phyloP scores from a whole-genome alignment of 2,329 filamentous ascomycete genomes.

The Hawksworthiomyces lignivorus region DNA sequence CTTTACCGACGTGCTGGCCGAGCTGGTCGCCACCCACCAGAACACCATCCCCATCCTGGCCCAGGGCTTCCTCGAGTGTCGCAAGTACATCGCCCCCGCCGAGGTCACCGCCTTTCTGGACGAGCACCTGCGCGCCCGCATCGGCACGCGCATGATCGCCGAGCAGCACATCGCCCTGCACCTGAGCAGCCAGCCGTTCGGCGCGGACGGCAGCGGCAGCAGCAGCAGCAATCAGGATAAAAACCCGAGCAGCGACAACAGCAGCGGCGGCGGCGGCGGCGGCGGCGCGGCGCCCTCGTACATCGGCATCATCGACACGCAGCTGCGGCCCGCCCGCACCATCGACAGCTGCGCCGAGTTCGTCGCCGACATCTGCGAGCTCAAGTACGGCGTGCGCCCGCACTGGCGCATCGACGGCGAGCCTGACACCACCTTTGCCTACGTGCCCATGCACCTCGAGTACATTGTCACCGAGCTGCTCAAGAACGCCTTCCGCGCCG shows the following conservation, averaged over 20 bases:
- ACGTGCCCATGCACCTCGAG: slow-evolving; percentile 91
- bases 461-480: slow-evolving; percentile 95
- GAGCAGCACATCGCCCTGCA: slow-evolving; percentile 96
- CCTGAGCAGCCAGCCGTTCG: slow-evolving; percentile 60
- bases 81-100: slow-evolving; percentile 73
- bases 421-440: slow-evolving; percentile 80
- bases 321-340: slow-evolving; percentile 70
- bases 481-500: slow-evolving; percentile 94
- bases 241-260: slow-evolving; percentile 31
- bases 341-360: slow-evolving; percentile 81
- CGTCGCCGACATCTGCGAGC: slow-evolving; percentile 92
- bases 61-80: slow-evolving; percentile 84
- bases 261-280: background rate
- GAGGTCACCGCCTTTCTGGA: slow-evolving; percentile 92
- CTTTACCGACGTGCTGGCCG: slow-evolving; percentile 88
- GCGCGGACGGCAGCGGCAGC: slow-evolving; percentile 36
- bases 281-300: slow-evolving; percentile 45
- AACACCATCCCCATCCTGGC: slow-evolving; percentile 93
- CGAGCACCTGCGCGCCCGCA: slow-evolving; percentile 85
- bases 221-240: background rate
- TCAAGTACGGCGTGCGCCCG: slow-evolving; percentile 87
- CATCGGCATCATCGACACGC: slow-evolving; percentile 89
- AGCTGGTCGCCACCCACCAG: slow-evolving; percentile 88
- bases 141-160: slow-evolving; percentile 87
- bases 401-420: slow-evolving; percentile 75